A percentile compares a stretch with the other conserved stretches of the same genome.
These are phyloP conservation scores for Carallia pectinifolia DNA, from an alignment of 345 rosid species.

Conservation along the genomic window DNA sequence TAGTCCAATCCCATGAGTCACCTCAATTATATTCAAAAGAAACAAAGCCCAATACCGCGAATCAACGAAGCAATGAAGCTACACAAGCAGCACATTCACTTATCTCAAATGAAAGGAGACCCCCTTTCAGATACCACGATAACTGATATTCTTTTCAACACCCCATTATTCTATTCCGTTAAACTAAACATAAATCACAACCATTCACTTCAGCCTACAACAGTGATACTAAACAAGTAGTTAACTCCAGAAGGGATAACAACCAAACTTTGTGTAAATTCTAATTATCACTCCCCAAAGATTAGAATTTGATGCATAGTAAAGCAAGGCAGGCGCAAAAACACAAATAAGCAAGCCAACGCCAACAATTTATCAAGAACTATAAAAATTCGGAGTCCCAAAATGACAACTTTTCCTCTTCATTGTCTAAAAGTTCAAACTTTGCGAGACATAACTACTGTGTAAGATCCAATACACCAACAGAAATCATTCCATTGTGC, in stretches of 20 bases:
- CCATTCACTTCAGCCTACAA: background rate
- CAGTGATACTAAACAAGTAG: too few relatives aligned
- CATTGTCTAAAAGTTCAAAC: conserved; percentile 9
- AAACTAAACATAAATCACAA: background rate
- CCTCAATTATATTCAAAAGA: background rate
- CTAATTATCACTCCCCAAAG: too few relatives aligned
- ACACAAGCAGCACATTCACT: background rate
- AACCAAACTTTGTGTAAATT: too few relatives aligned
- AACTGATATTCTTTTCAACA: background rate
- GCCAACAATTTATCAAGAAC: too few relatives aligned
- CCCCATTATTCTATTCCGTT: background rate
- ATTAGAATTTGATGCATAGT: too few relatives aligned
- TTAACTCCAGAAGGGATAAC: too few relatives aligned
- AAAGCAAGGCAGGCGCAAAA: too few relatives aligned
- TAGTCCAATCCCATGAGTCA: background rate
- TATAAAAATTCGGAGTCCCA: background rate
- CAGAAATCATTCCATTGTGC: conserved; percentile 3
- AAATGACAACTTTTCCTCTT: background rate
- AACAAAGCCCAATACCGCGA: too few relatives aligned
- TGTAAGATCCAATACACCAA: conserved; percentile 9
- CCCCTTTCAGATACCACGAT: background rate
- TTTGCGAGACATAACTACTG: background rate
- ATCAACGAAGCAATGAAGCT: background rate
- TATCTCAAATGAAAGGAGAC: background rate
- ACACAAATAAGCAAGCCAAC: too few relatives aligned